Evolutionary conservation across 1,284 basidiomycete species (phyloP).

Genomic region (Blastosporella zonata): DNA sequence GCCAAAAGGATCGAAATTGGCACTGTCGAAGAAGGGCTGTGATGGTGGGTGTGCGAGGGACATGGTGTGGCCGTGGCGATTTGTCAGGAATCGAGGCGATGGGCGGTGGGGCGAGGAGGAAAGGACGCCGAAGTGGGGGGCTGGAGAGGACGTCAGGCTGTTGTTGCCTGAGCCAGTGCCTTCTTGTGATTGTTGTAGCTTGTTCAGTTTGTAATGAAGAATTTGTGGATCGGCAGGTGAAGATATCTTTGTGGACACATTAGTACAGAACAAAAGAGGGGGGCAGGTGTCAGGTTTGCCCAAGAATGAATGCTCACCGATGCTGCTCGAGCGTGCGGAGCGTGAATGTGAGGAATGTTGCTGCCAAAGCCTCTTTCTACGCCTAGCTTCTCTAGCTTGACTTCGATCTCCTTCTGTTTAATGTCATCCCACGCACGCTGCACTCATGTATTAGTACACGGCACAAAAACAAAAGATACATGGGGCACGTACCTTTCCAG

Average conservation of each 20-base stretch:
- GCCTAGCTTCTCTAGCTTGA: conserved; percentile 74
- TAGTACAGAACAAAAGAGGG: conserved; percentile 20
- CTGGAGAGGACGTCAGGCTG: conserved; percentile 62
- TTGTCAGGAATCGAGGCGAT: conserved; percentile 39
- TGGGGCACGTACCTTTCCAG: conserved; percentile 60
- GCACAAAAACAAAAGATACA: neutral
- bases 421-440: conserved; percentile 72
- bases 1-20: conserved; percentile 57
- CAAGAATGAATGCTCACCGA: conserved; percentile 52
- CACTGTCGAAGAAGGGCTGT: conserved; percentile 39
- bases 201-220: conserved; percentile 77
- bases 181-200: conserved; percentile 68
- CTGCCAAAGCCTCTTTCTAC: conserved; percentile 66
- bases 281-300: conserved; percentile 24
- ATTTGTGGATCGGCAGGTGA: conserved; percentile 80
- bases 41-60: conserved; percentile 60
- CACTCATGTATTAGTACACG: conserved; percentile 9
- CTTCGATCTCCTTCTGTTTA: conserved; percentile 68
- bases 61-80: conserved; percentile 66
- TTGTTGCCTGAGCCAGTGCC: conserved; percentile 42
- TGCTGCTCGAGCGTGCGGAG: conserved; percentile 73
- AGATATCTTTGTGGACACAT: conserved; percentile 60
- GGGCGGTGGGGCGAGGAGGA: conserved; percentile 52
- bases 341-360: conserved; percentile 56
- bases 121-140: conserved; percentile 48